Evolutionary conservation across 1,284 basidiomycete genomes (phyloP), one percentile per base, ranked within the genome.

Genomic region (Irpex lacteus): DNA sequence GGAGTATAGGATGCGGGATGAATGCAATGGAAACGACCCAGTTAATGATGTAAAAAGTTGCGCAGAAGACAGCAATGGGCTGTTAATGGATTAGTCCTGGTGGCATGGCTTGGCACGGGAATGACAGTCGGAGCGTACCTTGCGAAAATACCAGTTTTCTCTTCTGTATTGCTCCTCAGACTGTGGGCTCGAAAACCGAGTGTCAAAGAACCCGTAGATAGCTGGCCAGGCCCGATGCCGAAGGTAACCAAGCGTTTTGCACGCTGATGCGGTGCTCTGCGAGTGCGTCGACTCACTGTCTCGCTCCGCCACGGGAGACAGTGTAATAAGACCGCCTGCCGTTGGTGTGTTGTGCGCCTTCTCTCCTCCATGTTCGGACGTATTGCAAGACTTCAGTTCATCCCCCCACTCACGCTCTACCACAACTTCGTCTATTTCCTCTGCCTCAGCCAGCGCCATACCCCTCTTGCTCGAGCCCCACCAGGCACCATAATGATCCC

Each of bases 351-450:
- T 64, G 38, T 26, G 37, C 7, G 49, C 49, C 50, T 44, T 59
- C 47, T 60, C 52, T 4, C 36, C 77, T 44, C 76, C 81, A 44
- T 83, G 80, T 21, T 86, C 86, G 11, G 84, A 85, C 5, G 69
- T 70, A 37, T 80, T 76, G 26, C 79, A 74, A 34, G 80, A 82
- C 73, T 80, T 82, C 63, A 82, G 76, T 65, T 86, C 83, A 65
- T 86, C 84, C 4, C 80, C 77, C 89, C 88, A 91, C 44, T 80
- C 75, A 56, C 88, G 82, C 74, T 91, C 89, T 15, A 91, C 88
- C n/a, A 91, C 84, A 15, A 90, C 83, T 75, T 88, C 82, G 72
- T 92, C 82, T 1, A 91, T 84, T 37, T 70, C 72, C n/a, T 75
- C 75, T 40, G 76, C 74, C 59, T 79, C 74, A 5, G 47, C 61